A percentile compares a stretch with the other conserved stretches of the same genome.
These are phyloP conservation scores for Talaromyces sp. DNA, from an alignment of 2,329 filamentous ascomycete genomes.

Conservation along the genomic window DNA sequence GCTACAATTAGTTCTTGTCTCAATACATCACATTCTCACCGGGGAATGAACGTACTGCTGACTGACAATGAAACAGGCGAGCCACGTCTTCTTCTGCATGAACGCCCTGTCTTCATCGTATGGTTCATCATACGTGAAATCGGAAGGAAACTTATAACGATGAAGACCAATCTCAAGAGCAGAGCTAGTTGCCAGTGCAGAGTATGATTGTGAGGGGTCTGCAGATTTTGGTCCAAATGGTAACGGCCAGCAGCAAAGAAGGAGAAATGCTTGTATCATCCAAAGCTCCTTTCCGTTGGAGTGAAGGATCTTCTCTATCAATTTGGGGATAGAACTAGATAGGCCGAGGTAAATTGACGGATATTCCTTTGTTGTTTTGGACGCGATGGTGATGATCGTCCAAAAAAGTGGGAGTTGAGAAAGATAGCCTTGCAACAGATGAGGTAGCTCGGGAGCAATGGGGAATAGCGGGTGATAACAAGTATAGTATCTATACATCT, in stretches of 20 bases:
- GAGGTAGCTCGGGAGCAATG: neutral
- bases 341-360: neutral
- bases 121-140: neutral
- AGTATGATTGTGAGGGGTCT: neutral
- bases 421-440: neutral
- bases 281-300: neutral
- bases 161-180: neutral
- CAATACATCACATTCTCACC: neutral
- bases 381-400: neutral
- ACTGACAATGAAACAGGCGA: neutral
- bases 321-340: neutral
- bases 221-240: neutral
- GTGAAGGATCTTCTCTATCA: neutral
- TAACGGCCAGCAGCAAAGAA: neutral
- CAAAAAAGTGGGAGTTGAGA: neutral
- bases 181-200: neutral
- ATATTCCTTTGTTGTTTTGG: neutral
- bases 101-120: neutral
- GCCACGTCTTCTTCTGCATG: neutral
- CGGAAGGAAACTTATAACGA: neutral
- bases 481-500: neutral
- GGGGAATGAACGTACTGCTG: neutral
- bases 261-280: neutral
- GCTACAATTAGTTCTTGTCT: neutral
- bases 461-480: neutral